Evolutionary conservation across 176 grass and related monocot species (phyloP).

Genomic region (Raddia distichophylla): DNA sequence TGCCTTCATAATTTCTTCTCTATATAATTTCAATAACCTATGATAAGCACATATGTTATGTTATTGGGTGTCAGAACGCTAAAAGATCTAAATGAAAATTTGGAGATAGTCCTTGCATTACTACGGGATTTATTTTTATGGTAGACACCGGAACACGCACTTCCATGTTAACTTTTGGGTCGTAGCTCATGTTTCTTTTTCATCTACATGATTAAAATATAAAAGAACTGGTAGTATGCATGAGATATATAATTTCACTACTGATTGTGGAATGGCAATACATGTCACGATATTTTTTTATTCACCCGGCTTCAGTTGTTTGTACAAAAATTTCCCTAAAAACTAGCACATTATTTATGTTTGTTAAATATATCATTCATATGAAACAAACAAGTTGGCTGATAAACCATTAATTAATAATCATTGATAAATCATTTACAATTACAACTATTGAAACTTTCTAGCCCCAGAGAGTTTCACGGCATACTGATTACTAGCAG

Average conservation of each 20-base stretch:
- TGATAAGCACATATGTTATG: not conserved
- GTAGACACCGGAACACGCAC: not conserved
- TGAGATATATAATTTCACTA: not conserved
- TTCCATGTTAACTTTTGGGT: not conserved
- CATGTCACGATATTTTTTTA: not conserved
- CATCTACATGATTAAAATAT: not conserved
- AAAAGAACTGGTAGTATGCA: not conserved
- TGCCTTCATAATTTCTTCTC: not conserved
- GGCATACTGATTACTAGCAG: not conserved
- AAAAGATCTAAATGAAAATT: not conserved
- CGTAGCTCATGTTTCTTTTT: not conserved
- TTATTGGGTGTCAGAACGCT: not conserved
- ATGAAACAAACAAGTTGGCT: not conserved
- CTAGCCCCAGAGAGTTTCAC: not conserved
- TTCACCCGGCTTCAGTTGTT: not conserved
- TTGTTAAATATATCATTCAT: conserved; percentile 6
- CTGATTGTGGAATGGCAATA: not conserved
- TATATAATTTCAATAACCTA: not conserved
- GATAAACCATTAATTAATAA: conserved; percentile 16
- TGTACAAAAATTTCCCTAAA: not conserved
- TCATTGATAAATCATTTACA: conserved; percentile 3
- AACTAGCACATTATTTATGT: not conserved
- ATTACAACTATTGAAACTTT: conserved; percentile 19
- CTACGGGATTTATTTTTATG: not conserved
- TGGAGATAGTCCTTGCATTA: not conserved